Evolutionary conservation across 2,329 filamentous ascomycete genomes (phyloP), one percentile per base, ranked within the genome.

Genomic region (Leptographium lundbergii): DNA sequence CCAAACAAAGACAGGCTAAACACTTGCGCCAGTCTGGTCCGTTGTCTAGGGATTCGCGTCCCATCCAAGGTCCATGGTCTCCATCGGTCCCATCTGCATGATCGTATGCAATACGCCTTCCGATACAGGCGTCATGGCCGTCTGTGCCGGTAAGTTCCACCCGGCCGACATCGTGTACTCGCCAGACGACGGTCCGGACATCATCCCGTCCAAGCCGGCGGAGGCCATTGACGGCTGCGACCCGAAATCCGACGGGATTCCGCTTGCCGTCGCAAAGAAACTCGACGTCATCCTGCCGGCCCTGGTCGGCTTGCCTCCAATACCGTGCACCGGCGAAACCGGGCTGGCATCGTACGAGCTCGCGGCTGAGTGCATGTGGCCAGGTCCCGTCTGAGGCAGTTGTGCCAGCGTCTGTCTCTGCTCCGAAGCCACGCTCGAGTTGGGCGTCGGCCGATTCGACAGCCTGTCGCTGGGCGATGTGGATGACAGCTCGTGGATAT

Each of bases 71-170:
- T 81, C 81, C 78, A 85, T 82, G 13, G 77, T 76, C 63, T 85
- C 81, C 75, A 85, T 81, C 0, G 80, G 74, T 9, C 77, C 78
- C 72, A 84, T 77, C 58, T 76, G 78, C 76, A 83, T 81, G 59
- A 84, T 69, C 10, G 79, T 77, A 60, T 79, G 73, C 54, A 85
- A 69, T 51, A 85, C 75, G 0, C 81, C 80, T 55, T 84, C 81
- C 0, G 79, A 76, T 17, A 81, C 76, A 6, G 79, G 79, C 24
- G 78, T 78, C 71, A 82, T 78, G 10, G 74, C 76, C 22, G 73
- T 61, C 57, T 76, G 73, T 24, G 70, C 71, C 48, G 70, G 65
- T 36, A 76, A 65, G 53, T 36, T 69, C 79, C 81, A 81, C 3
- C 72, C 73, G 47, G 67, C 69, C 2, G 75, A 65, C 59, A 80